Percentiles rank a stretch among this genome's conserved stretches.
Evolutionary conservation across 2,329 filamentous ascomycete genomes (phyloP).

Genomic region (Aspergillus vadensis): DNA sequence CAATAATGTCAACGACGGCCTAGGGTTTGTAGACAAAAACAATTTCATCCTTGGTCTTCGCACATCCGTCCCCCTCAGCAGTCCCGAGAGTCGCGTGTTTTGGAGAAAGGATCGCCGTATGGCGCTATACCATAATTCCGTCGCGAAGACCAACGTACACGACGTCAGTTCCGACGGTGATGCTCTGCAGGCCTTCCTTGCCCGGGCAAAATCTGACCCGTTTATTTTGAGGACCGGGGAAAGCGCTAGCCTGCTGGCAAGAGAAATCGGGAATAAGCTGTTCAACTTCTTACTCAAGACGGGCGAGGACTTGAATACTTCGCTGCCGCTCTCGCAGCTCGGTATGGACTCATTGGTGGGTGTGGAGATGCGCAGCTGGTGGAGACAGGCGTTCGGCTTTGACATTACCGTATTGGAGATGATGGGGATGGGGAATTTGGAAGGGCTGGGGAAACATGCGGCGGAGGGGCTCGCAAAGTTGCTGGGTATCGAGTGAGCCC

Average conservation of each 20-base stretch:
- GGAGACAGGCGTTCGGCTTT: slow-evolving; percentile 19
- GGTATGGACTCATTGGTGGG: slow-evolving; percentile 35
- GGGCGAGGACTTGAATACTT: slow-evolving; percentile 20
- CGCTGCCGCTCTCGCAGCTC: slow-evolving; percentile 22
- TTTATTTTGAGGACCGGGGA: not conserved
- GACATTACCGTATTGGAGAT: slow-evolving; percentile 32
- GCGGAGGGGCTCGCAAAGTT: not conserved
- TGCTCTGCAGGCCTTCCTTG: slow-evolving; percentile 2
- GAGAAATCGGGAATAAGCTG: slow-evolving; percentile 25
- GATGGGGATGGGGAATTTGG: slow-evolving; percentile 13
- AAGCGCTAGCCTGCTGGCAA: slow-evolving; percentile 15
- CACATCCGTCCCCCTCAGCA: not conserved
- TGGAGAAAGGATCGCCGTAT: slow-evolving; percentile 12
- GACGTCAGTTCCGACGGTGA: not conserved
- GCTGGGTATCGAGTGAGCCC: not conserved
- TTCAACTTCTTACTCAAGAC: slow-evolving; percentile 23
- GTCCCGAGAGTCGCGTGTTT: not conserved
- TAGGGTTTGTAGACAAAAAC: not conserved
- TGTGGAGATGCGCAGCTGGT: slow-evolving; percentile 33
- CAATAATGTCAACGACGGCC: not conserved
- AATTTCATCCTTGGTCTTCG: not conserved
- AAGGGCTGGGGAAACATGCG: slow-evolving; percentile 1
- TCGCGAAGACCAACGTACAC: not conserved
- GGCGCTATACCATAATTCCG: slow-evolving; percentile 14
- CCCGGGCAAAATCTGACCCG: not conserved